Conservation (phyloP, 2,329 filamentous ascomycete species). For the Pseudogymnoascus sp. region DNA sequence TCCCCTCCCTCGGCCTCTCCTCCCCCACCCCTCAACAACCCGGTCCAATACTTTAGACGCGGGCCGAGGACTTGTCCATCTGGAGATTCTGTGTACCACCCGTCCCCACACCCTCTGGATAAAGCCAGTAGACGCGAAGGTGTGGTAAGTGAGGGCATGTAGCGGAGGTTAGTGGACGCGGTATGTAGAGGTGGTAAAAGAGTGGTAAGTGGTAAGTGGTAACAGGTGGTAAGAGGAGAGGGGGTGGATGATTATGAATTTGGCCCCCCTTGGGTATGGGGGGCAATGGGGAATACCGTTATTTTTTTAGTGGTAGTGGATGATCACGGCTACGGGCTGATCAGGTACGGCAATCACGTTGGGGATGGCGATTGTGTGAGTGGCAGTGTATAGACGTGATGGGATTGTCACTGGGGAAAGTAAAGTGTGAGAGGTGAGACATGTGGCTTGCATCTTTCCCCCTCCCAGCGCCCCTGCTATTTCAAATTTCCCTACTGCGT, state of each 20-base stretch:
- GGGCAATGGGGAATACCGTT: neutral
- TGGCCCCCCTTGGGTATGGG: neutral
- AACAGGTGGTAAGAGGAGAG: neutral
- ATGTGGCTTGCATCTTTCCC: neutral
- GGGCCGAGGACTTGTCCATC: neutral
- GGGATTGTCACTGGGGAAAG: neutral
- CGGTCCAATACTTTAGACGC: slow-evolving; percentile 1
- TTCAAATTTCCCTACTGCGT: neutral
- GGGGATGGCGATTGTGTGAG: neutral
- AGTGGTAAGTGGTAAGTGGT: too few species aligned
- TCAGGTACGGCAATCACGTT: neutral
- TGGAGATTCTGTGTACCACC: neutral
- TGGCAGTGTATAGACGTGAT: neutral
- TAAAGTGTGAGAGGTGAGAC: neutral
- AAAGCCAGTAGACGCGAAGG: neutral
- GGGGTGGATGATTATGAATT: neutral
- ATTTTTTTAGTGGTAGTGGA: too few species aligned
- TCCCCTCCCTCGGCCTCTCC: neutral
- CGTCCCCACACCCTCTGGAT: neutral
- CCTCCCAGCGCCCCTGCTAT: neutral
- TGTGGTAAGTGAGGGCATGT: neutral
- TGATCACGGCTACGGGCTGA: neutral
- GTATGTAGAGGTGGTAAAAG: too few species aligned
- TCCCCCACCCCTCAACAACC: neutral
- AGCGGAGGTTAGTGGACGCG: neutral